phyloP scores from a whole-genome alignment of 2,329 filamentous ascomycete species.

The Talaromyces sp. region DNA sequence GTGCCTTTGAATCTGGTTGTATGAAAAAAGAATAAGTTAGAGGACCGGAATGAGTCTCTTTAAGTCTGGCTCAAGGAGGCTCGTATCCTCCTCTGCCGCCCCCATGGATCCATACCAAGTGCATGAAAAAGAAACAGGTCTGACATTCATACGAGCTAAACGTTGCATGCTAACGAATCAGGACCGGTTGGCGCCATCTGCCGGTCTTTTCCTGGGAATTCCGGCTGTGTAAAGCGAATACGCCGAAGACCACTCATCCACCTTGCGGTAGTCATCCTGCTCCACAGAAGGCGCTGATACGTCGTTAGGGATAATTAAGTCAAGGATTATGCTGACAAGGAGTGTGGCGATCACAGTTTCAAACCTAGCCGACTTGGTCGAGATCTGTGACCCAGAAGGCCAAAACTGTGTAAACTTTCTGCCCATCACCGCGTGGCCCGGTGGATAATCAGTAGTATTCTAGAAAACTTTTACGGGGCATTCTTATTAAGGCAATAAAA shows the following conservation, averaged over 20 bases:
- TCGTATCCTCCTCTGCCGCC: not conserved
- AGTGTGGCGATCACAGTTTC: not conserved
- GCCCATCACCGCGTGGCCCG: not conserved
- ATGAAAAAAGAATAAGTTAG: not conserved
- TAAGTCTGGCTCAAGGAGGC: not conserved
- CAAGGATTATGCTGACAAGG: not conserved
- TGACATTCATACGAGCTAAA: not conserved
- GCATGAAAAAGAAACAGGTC: not conserved
- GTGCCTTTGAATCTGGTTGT: not conserved
- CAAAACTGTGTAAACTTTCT: not conserved
- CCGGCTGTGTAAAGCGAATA: not conserved
- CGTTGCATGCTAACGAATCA: not conserved
- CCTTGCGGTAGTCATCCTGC: not conserved
- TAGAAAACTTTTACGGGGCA: not conserved
- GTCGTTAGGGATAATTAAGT: not conserved
- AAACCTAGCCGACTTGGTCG: not conserved
- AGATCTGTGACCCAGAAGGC: not conserved
- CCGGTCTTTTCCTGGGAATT: not conserved
- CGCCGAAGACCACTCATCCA: not conserved
- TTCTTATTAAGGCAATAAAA: not conserved
- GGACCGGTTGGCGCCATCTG: not conserved
- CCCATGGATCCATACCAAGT: not conserved
- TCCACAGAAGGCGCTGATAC: not conserved
- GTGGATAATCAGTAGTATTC: not conserved
- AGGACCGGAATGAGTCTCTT: not conserved